Conservation (phyloP, 2,329 filamentous ascomycete species). For the Didymellaceae sp. region DNA sequence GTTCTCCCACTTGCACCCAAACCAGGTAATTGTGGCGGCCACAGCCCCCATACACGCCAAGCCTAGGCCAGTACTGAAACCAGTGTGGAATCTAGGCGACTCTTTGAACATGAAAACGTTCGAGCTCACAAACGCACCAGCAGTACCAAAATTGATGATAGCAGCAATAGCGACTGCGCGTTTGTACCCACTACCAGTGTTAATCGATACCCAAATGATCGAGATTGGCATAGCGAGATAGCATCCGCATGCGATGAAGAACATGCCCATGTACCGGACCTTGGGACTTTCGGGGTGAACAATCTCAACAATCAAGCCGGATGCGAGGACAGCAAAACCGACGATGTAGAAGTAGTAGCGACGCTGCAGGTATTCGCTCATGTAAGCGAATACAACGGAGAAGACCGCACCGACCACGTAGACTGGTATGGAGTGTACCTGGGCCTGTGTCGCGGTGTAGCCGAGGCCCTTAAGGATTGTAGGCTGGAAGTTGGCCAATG, state of each 20-base stretch:
- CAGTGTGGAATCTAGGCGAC: conserved; percentile 33
- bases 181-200: conserved; percentile 43
- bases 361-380: conserved; percentile 34
- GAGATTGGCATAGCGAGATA: conserved; percentile 64
- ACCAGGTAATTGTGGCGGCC: conserved; percentile 42
- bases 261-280: conserved; percentile 60
- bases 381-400: conserved; percentile 38
- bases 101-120: conserved; percentile 41
- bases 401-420: conserved; percentile 42
- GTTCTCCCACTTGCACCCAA: conserved; percentile 60
- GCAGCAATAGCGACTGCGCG: conserved; percentile 27
- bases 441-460: conserved; percentile 43
- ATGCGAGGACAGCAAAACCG: conserved; percentile 49
- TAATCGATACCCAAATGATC: conserved; percentile 65
- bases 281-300: conserved; percentile 45
- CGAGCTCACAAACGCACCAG: conserved; percentile 62
- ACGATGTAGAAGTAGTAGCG: conserved; percentile 41
- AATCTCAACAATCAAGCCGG: conserved; percentile 60
- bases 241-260: conserved; percentile 60
- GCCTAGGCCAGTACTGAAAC: conserved; percentile 39
- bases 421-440: conserved; percentile 46
- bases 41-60: conserved; percentile 45
- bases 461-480: conserved; percentile 47
- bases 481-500: conserved; percentile 42
- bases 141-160: conserved; percentile 55